Conservation (phyloP, 331 rosid genomes). For the Telfairia occidentalis region DNA sequence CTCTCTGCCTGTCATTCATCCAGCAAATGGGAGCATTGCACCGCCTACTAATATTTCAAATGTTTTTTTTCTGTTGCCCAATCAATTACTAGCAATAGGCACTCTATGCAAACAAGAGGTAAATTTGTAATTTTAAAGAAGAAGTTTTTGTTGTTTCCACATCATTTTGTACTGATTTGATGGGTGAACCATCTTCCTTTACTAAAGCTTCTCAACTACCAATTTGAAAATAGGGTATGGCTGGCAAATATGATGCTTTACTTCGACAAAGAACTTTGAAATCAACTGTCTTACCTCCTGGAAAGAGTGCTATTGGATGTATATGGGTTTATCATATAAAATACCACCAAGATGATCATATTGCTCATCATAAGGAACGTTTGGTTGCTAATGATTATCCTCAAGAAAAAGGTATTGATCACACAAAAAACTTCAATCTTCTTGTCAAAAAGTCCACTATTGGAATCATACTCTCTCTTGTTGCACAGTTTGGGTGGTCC, state of each 20-base stretch:
- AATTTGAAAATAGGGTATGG: background rate
- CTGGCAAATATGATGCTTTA: background rate
- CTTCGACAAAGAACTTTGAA: background rate
- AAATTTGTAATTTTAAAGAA: no score
- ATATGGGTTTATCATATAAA: background rate
- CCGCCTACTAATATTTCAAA: no score
- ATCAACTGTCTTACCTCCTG: background rate
- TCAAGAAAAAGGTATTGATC: background rate
- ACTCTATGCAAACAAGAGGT: no score
- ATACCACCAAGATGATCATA: background rate
- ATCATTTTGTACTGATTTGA: no score
- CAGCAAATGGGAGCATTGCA: no score
- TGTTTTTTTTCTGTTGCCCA: no score
- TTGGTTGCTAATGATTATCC: background rate
- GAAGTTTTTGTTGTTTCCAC: no score
- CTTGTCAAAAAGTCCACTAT: background rate
- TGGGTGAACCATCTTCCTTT: no score
- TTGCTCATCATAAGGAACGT: background rate
- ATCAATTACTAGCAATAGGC: no score
- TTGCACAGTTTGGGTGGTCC: background rate
- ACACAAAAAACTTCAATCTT: background rate
- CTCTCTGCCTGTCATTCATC: no score
- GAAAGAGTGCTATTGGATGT: background rate
- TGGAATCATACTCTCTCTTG: background rate
- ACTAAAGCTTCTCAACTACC: no score